Conservation (phyloP, 2,329 filamentous ascomycete species). For the Didymella pinodella region DNA sequence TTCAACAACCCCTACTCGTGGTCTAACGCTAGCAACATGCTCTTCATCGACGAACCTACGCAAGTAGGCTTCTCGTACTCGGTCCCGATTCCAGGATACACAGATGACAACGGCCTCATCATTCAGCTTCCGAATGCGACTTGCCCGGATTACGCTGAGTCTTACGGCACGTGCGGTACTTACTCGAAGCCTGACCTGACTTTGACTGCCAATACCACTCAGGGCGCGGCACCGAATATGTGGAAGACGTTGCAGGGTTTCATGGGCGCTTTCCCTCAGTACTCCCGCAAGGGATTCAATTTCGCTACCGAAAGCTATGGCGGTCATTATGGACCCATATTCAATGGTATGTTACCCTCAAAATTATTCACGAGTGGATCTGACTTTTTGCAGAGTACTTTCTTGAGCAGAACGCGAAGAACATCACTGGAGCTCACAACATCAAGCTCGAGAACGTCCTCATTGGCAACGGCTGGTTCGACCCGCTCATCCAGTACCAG, state of each 20-base stretch:
- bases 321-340: conserved; percentile 66
- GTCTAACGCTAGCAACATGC: conserved; percentile 70
- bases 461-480: conserved; percentile 68
- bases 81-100: conserved; percentile 53
- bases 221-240: conserved; percentile 64
- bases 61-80: conserved; percentile 67
- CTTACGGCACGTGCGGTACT: conserved; percentile 60
- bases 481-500: conserved; percentile 64
- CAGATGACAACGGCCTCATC: conserved; percentile 47
- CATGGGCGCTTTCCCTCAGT: conserved; percentile 65
- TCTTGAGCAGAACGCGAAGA: conserved; percentile 55
- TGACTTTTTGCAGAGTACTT: conserved; percentile 50
- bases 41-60: conserved; percentile 74
- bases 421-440: conserved; percentile 55
- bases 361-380: neutral
- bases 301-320: conserved; percentile 67
- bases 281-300: conserved; percentile 59
- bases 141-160: conserved; percentile 60
- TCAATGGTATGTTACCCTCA: conserved; percentile 49
- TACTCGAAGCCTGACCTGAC: conserved; percentile 62
- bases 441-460: conserved; percentile 61
- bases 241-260: conserved; percentile 70
- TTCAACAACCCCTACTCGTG: conserved; percentile 69
- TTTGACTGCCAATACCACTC: conserved; percentile 62
- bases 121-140: conserved; percentile 56